Evolutionary conservation across 2,329 filamentous ascomycete species (phyloP).

Genomic region (Diaporthe sp.): DNA sequence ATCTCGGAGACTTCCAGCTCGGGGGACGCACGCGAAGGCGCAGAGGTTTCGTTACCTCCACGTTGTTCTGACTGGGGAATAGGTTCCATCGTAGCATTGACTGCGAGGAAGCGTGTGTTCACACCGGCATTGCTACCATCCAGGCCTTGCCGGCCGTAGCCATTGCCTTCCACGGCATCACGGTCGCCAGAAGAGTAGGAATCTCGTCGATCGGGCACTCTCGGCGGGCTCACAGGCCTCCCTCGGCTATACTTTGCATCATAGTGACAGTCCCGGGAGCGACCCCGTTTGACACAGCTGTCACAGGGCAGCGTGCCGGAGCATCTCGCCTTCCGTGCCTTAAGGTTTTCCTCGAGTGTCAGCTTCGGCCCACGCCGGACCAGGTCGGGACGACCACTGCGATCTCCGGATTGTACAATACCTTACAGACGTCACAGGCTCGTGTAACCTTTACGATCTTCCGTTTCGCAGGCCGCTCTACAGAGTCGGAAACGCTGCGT

Average conservation of each 20-base stretch:
- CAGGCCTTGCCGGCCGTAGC: conserved; percentile 9
- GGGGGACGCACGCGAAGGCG: conserved; percentile 41
- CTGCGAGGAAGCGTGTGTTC: neutral
- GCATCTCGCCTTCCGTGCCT: conserved; percentile 50
- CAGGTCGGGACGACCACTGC: neutral
- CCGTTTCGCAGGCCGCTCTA: conserved; percentile 2
- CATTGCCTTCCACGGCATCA: neutral
- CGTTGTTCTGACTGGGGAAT: neutral
- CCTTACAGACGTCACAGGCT: conserved; percentile 50
- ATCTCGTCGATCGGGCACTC: conserved; percentile 25
- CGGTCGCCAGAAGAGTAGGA: conserved; percentile 13
- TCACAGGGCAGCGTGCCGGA: conserved; percentile 49
- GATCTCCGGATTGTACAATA: conserved; percentile 1
- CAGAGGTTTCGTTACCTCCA: conserved; percentile 10
- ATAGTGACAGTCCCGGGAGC: conserved; percentile 45
- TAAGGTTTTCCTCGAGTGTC: neutral
- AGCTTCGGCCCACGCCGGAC: neutral
- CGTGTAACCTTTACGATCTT: conserved; percentile 46
- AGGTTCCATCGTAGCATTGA: neutral
- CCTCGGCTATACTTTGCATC: conserved; percentile 49
- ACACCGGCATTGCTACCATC: neutral
- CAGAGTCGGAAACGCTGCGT: conserved; percentile 18
- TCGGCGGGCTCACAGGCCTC: conserved; percentile 49
- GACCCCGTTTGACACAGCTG: conserved; percentile 42
- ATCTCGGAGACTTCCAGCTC: conserved; percentile 49